These are phyloP conservation scores for Tricholoma terreum DNA, from an alignment of 768 basidiomycete genomes.

Conservation along the genomic window DNA sequence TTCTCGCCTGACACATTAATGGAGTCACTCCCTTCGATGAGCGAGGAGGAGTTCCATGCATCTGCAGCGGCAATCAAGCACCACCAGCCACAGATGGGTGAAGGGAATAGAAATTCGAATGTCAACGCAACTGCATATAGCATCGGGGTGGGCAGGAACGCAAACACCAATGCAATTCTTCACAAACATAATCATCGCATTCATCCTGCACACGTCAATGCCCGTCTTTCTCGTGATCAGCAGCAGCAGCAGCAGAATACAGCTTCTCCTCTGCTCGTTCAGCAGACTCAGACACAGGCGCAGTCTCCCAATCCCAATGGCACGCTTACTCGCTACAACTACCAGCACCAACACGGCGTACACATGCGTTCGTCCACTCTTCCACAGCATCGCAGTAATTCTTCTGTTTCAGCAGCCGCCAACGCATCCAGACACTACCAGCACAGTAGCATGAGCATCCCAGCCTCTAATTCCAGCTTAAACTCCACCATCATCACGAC, in stretches of 20 bases:
- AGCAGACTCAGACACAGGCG: conserved; percentile 9
- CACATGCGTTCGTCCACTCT: conserved; percentile 47
- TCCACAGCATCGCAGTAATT: conserved; percentile 34
- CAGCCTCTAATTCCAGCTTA: conserved; percentile 17
- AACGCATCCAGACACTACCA: conserved; percentile 37
- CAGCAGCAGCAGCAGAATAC: conserved; percentile 11
- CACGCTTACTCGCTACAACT: conserved; percentile 14
- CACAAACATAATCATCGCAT: conserved; percentile 14
- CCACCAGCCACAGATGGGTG: neutral
- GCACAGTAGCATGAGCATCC: conserved; percentile 47
- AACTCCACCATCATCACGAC: conserved; percentile 13
- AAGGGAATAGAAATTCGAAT: conserved; percentile 7
- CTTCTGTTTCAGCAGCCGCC: conserved; percentile 17
- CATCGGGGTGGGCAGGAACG: conserved; percentile 12
- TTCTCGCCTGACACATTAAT: conserved; percentile 18
- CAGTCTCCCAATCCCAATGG: neutral
- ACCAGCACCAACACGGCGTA: conserved; percentile 23
- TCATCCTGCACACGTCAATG: conserved; percentile 26
- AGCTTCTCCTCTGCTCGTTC: conserved; percentile 12
- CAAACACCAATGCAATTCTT: conserved; percentile 12
- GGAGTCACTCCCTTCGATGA: conserved; percentile 19
- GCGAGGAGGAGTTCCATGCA: conserved; percentile 39
- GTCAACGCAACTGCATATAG: conserved; percentile 5
- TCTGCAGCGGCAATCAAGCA: conserved; percentile 3
- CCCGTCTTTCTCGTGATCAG: conserved; percentile 24